Evolutionary conservation across 2,329 filamentous ascomycete species (phyloP).

Genomic region (Bipolaris sorokiniana): DNA sequence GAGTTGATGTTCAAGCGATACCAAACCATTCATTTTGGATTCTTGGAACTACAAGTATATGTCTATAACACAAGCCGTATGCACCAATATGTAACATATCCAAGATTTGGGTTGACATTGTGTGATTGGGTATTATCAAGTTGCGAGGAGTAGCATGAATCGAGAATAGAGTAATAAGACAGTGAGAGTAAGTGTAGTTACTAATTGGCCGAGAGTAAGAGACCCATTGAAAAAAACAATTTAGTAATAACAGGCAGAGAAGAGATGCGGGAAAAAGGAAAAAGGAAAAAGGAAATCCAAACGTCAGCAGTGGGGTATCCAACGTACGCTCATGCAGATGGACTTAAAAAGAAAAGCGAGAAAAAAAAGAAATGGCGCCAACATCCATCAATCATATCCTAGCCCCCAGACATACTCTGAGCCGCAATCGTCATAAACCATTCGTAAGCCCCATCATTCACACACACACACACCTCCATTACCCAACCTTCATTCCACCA

Average conservation of each 20-base stretch:
- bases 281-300: neutral
- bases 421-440: neutral
- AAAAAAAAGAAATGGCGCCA: neutral
- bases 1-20: slow-evolving; percentile 3
- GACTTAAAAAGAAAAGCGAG: neutral
- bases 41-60: neutral
- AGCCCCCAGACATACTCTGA: neutral
- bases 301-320: slow-evolving; percentile 8
- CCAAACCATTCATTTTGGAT: slow-evolving; percentile 10
- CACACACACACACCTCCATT: neutral
- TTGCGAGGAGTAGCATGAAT: neutral
- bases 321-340: slow-evolving; percentile 6
- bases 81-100: neutral
- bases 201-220: neutral
- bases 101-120: neutral
- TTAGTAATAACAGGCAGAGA: neutral
- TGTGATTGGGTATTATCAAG: neutral
- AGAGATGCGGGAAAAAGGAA: neutral
- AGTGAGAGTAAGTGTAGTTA: neutral
- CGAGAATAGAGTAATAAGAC: neutral
- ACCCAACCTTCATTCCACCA: neutral
- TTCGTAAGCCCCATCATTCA: neutral
- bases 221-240: neutral
- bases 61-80: neutral
- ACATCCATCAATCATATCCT: neutral